Evolutionary conservation across 176 grass and related monocot species (phyloP), one percentile per base, ranked within the genome.

Genomic region (Musa schizocarpa): DNA sequence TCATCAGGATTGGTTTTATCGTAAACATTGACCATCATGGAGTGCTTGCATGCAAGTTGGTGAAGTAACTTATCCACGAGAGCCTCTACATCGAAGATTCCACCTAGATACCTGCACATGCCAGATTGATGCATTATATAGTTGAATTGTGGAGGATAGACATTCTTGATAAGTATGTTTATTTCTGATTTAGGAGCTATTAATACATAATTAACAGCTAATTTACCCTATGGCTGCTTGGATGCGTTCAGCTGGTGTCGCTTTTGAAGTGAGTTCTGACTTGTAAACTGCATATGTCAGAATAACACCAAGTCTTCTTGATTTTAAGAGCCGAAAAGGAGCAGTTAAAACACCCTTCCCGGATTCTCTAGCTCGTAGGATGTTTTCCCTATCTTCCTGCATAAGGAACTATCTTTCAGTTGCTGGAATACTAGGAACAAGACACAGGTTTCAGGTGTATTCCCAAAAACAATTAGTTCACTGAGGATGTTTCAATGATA

Each of bases 81-180:
- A 9, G 96, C 90, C 81, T 99, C 86, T 19, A 99, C 87, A 48
- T 99, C 96, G 86, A 99, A 99, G 82, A 99, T 99, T 72, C 96
- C 96, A 8, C 96, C 96, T 19, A 99, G 81, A 76, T 99, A 99
- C 74, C 96, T 99, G 86, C 73, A 50, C 13, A 51, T 20, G n/a
- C 27, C 54, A 21, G 63, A 49, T 52, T 16, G 48, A 43, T 53
- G 25, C 65, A 13, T 24, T 12, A 23, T 22, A 22, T 24, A 43
- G 34, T 43, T 65, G 6, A 13, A 65, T 74, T 54, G 11, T 73
- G 13, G 12, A 17, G 53, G 13, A 74, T 73, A 26, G 13, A 26
- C 23, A 9, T 14, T 19, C 34, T 70, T 50, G 13, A 5, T 65
- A 9, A n/a, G 11, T 68, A 68, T 11, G n/a, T 50, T 70, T 24